These are phyloP conservation scores for Avena eriantha DNA, from an alignment of 176 grass and related monocot genomes.

Conservation along the genomic window DNA sequence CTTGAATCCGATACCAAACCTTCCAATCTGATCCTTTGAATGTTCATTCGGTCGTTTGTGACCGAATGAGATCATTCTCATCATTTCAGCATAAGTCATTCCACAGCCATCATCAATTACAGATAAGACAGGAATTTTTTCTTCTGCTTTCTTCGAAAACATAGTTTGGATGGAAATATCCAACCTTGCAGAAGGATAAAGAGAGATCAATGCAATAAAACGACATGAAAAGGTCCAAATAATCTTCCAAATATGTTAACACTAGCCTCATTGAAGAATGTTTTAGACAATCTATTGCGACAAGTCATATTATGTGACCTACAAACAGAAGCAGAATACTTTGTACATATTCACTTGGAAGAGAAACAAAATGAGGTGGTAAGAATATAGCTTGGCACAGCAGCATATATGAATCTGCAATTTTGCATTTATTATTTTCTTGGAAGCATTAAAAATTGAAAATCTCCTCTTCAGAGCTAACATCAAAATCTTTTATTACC, in stretches of 20 bases:
- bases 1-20: slow-evolving; percentile 95
- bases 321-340: slow-evolving; percentile 22
- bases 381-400: slow-evolving; percentile 13
- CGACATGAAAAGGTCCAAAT: slow-evolving; percentile 25
- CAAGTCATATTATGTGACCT: slow-evolving; percentile 24
- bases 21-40: slow-evolving; percentile 61
- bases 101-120: slow-evolving; percentile 85
- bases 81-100: slow-evolving; percentile 71
- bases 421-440: slow-evolving; percentile 3
- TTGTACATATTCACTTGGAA: slow-evolving; percentile 26
- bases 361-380: slow-evolving; percentile 4
- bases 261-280: not conserved
- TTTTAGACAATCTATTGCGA: not conserved
- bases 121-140: slow-evolving; percentile 76
- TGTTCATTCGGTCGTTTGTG: slow-evolving; percentile 63
- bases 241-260: slow-evolving; percentile 18
- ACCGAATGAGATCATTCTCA: slow-evolving; percentile 92
- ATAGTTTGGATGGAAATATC: slow-evolving; percentile 65
- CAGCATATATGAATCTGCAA: not conserved
- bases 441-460: slow-evolving; percentile 1
- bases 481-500: slow-evolving; percentile 17
- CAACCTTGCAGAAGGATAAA: slow-evolving; percentile 57
- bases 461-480: slow-evolving; percentile 21
- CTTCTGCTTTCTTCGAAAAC: slow-evolving; percentile 74
- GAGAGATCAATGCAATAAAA: slow-evolving; percentile 3